Percentiles rank a stretch among this genome's conserved stretches.
phyloP scores from a whole-genome alignment of 768 basidiomycete species.

The Suillus discolor region DNA sequence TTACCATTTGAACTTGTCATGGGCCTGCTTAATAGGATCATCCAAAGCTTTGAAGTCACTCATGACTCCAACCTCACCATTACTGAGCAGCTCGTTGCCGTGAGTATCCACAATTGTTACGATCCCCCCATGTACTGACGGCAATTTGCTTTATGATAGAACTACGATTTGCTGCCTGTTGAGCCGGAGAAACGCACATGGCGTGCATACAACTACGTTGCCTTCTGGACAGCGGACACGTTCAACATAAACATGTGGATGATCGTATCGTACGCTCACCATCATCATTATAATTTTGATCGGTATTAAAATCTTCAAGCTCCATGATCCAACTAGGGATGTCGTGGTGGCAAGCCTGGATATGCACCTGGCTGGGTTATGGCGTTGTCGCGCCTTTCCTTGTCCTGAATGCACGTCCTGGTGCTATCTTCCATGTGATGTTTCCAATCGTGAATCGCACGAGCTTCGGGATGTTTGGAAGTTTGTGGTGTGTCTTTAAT shows the following conservation, averaged over 20 bases:
- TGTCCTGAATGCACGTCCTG: constrained; percentile 75
- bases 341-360: constrained; percentile 86
- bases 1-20: constrained; percentile 14
- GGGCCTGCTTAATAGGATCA: constrained; percentile 26
- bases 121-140: not conserved
- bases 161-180: constrained; percentile 73
- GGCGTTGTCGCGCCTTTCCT: constrained; percentile 68
- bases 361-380: constrained; percentile 73
- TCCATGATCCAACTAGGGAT: constrained; percentile 74
- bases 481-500: constrained; percentile 79
- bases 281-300: not conserved
- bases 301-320: not conserved
- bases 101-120: constrained; percentile 31
- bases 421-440: constrained; percentile 75
- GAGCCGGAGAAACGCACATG: constrained; percentile 64
- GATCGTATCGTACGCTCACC: constrained; percentile 52
- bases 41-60: constrained; percentile 48
- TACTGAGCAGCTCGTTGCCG: constrained; percentile 59
- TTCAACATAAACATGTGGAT: constrained; percentile 86
- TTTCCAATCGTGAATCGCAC: constrained; percentile 76
- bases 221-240: constrained; percentile 80
- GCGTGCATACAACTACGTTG: constrained; percentile 64
- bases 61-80: constrained; percentile 56
- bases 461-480: constrained; percentile 80
- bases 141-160: constrained; percentile 39